Evolutionary conservation across 139 green algal species (phyloP), one percentile per base, ranked within the genome.

Genomic region (Protoeuglena noctilucae): DNA sequence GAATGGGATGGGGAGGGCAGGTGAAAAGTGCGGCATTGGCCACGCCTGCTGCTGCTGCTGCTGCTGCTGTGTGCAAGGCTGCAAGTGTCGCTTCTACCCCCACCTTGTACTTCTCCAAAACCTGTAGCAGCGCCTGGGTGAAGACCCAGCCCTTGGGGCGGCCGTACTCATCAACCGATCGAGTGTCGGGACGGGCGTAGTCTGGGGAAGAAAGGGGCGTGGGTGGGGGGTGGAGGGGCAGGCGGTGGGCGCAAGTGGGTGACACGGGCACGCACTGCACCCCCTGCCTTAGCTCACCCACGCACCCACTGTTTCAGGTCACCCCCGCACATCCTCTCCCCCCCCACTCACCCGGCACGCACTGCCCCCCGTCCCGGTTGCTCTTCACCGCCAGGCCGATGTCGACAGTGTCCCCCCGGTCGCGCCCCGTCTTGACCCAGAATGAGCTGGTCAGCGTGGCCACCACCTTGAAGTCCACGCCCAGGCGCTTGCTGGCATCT

Each of bases 331-430:
- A 56, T 79, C n/a, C n/a, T n/a, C n/a, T n/a, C n/a, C n/a, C n/a
- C n/a, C n/a, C n/a, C n/a, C n/a, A n/a, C n/a, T n/a, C n/a, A n/a
- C n/a, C 77, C 21, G 84, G 80, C 53, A 93, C 84, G 59, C 78
- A 89, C 40, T 89, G 63, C 5, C 60, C 63, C 47, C 80, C 70
- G 40, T 43, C 53, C 2, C 43, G 64, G 26, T 77, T 67, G n/a
- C n/a, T n/a, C 65, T 87, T 87, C 4, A 93, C 78, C 17, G 62
- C 77, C 57, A 94, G 76, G 1, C 85, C 85, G 12, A 94, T 39
- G 56, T 94, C 84, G 19, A 77, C 72, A 14, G 67, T 60, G 34
- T 83, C 74, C 0, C 73, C 61, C 2, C 77, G 67, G 1, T 63
- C 57, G 18, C 24, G 29, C 4, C 64, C 64, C 22, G 58, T 56